A percentile compares a stretch with the other conserved stretches of the same genome.
Conservation (phyloP, 2,329 filamentous ascomycete species). For the Stagonosporopsis cucurbitacearum region DNA sequence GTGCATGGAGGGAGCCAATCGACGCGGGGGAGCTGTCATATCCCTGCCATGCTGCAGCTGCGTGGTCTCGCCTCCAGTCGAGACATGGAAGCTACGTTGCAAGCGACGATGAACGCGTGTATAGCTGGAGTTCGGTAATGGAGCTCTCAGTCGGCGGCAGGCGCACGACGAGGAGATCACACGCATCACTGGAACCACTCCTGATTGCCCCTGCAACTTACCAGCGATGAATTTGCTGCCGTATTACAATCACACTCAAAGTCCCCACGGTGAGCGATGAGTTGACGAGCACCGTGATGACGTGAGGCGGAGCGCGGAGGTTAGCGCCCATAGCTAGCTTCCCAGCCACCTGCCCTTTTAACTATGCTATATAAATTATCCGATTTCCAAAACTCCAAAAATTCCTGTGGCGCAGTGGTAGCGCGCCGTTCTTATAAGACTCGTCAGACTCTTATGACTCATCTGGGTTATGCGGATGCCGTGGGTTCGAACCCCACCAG, state of each 20-base stretch:
- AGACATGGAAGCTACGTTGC: not conserved
- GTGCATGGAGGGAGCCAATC: constrained; percentile 4
- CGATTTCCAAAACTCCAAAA: not conserved
- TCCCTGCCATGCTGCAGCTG: constrained; percentile 4
- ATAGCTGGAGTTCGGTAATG: not conserved
- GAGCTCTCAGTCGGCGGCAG: constrained; percentile 3
- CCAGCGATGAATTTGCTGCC: not conserved
- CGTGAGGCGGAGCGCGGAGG: constrained; percentile 6
- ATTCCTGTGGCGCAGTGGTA: constrained; percentile 57
- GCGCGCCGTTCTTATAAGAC: constrained; percentile 57
- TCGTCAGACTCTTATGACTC: constrained; percentile 46
- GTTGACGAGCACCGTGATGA: constrained; percentile 21
- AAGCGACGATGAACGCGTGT: constrained; percentile 1
- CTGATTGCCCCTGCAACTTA: constrained; percentile 2
- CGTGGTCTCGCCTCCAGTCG: not conserved
- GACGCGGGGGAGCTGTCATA: not conserved
- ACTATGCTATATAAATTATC: not conserved
- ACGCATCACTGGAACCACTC: not conserved
- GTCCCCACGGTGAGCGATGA: constrained; percentile 1
- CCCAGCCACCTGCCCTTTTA: not conserved
- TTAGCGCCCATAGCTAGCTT: constrained; percentile 18
- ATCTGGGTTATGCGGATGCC: constrained; percentile 54
- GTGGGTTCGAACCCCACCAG: constrained; percentile 51
- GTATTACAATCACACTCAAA: not conserved
- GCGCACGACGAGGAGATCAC: not conserved